Evolutionary conservation across 345 rosid species (phyloP).

Genomic region (Citrus maxima): DNA sequence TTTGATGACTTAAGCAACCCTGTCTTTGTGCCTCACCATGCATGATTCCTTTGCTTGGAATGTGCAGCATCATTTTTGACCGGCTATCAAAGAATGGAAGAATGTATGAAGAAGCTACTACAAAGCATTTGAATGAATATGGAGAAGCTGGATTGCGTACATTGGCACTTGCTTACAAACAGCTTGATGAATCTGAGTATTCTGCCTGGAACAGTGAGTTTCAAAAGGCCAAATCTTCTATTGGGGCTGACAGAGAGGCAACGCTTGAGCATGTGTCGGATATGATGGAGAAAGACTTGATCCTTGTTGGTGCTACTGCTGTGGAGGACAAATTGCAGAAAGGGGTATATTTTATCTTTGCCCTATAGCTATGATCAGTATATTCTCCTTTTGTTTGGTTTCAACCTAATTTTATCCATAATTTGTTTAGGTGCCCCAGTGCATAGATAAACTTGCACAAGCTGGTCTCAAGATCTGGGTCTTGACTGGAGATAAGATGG

Average conservation of each 20-base stretch:
- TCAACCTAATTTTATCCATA: conserved; percentile 18
- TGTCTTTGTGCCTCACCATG: conserved; percentile 9
- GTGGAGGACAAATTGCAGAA: conserved; percentile 97
- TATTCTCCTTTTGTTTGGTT: conserved; percentile 10
- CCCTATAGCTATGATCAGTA: conserved; percentile 1
- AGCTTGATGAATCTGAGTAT: conserved; percentile 72
- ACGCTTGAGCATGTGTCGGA: conserved; percentile 74
- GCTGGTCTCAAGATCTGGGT: conserved; percentile 99
- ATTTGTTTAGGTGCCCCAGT: conserved; percentile 77
- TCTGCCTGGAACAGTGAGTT: conserved; percentile 78
- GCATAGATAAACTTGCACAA: conserved; percentile 97
- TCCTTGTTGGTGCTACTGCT: conserved; percentile 95
- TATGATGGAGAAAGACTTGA: conserved; percentile 81
- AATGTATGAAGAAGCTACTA: conserved; percentile 54
- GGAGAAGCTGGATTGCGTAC: conserved; percentile 97
- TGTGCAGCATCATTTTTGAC: conserved; percentile 79
- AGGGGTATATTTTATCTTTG: conserved; percentile 55
- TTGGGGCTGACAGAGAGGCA: conserved; percentile 76
- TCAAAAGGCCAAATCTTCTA: conserved; percentile 74
- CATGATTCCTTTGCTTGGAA: conserved; percentile 19
- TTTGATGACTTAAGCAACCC: neutral
- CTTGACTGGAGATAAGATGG: conserved; percentile 99
- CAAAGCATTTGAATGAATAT: conserved; percentile 81
- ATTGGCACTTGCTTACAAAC: conserved; percentile 72
- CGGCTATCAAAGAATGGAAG: conserved; percentile 83